Conservation (phyloP, 495 filamentous ascomycete species). For the Xylaria intraflava region DNA sequence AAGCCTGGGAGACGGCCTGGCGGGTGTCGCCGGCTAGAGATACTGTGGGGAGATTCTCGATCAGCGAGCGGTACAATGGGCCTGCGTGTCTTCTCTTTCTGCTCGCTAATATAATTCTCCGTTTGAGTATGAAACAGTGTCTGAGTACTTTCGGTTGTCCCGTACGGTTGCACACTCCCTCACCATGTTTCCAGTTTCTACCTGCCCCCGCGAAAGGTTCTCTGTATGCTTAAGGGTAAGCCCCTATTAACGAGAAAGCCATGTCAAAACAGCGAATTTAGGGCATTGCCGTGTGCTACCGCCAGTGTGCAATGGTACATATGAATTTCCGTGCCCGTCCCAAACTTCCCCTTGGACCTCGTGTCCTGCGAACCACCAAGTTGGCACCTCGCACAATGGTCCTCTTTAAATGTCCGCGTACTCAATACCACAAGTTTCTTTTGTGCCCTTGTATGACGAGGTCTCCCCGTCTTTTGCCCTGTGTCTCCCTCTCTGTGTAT, state of each 20-base stretch:
- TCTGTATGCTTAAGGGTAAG: neutral
- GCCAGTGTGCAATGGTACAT: too few relatives aligned
- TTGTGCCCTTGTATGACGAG: neutral
- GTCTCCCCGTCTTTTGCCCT: neutral
- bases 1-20: neutral
- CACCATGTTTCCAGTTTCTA: too few relatives aligned
- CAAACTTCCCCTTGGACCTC: neutral
- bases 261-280: neutral
- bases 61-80: neutral
- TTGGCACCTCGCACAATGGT: conserved; percentile 11
- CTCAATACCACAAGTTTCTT: neutral
- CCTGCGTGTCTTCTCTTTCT: neutral
- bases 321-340: neutral
- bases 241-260: neutral
- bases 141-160: too few relatives aligned
- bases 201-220: too few relatives aligned
- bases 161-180: too few relatives aligned
- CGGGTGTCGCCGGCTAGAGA: neutral
- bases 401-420: conserved; percentile 5
- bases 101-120: neutral
- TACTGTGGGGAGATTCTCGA: neutral
- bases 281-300: neutral
- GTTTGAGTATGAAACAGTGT: neutral
- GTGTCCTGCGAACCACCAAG: conserved; percentile 8
- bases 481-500: conserved; percentile 2